A percentile compares a stretch with the other conserved stretches of the same genome.
These are phyloP conservation scores for Amyloporia xantha DNA, from an alignment of 768 basidiomycete genomes.

Conservation along the genomic window DNA sequence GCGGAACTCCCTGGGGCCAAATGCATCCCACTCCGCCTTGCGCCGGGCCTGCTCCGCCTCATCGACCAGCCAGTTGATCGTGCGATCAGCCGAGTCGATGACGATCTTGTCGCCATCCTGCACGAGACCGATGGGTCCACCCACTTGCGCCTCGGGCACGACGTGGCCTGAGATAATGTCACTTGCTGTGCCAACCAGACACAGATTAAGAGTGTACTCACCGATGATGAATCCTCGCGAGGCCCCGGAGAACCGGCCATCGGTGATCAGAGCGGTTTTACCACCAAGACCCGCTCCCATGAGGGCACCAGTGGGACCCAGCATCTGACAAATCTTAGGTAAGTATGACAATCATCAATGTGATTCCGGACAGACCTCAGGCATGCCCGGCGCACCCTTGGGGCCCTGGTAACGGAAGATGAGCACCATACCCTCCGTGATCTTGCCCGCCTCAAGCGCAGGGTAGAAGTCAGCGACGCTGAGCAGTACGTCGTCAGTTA, in stretches of 20 bases:
- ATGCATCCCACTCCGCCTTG: constrained; percentile 61
- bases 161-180: constrained; percentile 42
- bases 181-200: background rate
- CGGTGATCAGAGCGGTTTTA: constrained; percentile 78
- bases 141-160: constrained; percentile 61
- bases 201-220: constrained; percentile 12
- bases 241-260: constrained; percentile 86
- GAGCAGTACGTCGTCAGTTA: background rate
- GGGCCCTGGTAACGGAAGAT: constrained; percentile 88
- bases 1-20: constrained; percentile 55
- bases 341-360: no score
- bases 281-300: constrained; percentile 78
- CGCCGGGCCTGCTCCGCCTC: constrained; percentile 60
- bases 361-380: constrained; percentile 46
- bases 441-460: constrained; percentile 65
- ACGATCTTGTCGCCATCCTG: constrained; percentile 75
- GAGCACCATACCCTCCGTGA: constrained; percentile 68
- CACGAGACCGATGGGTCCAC: constrained; percentile 85
- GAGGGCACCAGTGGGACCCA: constrained; percentile 73
- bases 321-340: constrained; percentile 36
- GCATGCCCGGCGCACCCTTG: constrained; percentile 90
- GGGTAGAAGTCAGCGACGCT: constrained; percentile 69
- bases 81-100: constrained; percentile 60
- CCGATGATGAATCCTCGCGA: constrained; percentile 61
- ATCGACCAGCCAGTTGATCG: constrained; percentile 68